Conservation (phyloP, 163 green algal species). For the Chlorella variabilis region DNA sequence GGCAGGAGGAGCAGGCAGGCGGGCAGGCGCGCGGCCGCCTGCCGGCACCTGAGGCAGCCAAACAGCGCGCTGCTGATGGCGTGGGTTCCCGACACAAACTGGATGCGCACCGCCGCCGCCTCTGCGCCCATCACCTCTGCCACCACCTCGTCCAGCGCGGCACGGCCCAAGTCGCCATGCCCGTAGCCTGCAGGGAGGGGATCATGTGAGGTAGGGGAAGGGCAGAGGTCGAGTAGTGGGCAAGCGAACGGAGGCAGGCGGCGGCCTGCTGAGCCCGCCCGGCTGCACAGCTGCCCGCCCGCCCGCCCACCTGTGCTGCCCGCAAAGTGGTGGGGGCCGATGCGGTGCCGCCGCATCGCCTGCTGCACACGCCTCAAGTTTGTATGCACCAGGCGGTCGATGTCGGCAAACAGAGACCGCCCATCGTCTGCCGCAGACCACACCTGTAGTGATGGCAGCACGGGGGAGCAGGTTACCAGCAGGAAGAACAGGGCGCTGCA, state of each 20-base stretch:
- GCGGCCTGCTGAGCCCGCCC: background rate
- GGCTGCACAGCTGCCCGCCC: slow-evolving; percentile 43
- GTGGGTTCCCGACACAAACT: slow-evolving; percentile 95
- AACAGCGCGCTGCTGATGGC: slow-evolving; percentile 90
- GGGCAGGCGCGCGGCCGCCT: too few species aligned
- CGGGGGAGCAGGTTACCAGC: background rate
- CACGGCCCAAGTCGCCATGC: slow-evolving; percentile 80
- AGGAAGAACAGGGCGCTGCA: background rate
- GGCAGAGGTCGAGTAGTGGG: too few species aligned
- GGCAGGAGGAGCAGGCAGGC: too few species aligned
- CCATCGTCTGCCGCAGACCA: slow-evolving; percentile 30
- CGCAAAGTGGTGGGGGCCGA: slow-evolving; percentile 91
- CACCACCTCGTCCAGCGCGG: slow-evolving; percentile 88
- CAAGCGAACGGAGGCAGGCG: background rate
- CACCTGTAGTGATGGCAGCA: background rate
- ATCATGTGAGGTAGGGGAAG: too few species aligned
- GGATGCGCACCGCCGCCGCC: slow-evolving; percentile 83
- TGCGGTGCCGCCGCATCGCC: slow-evolving; percentile 48
- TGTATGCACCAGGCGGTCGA: slow-evolving; percentile 69
- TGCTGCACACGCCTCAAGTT: slow-evolving; percentile 77
- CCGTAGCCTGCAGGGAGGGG: slow-evolving; percentile 19
- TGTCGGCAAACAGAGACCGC: slow-evolving; percentile 56
- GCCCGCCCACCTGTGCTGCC: slow-evolving; percentile 94
- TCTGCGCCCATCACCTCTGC: slow-evolving; percentile 90
- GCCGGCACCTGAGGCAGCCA: slow-evolving; percentile 73